Conservation (phyloP, 495 filamentous ascomycete species). For the Darksidea phi region DNA sequence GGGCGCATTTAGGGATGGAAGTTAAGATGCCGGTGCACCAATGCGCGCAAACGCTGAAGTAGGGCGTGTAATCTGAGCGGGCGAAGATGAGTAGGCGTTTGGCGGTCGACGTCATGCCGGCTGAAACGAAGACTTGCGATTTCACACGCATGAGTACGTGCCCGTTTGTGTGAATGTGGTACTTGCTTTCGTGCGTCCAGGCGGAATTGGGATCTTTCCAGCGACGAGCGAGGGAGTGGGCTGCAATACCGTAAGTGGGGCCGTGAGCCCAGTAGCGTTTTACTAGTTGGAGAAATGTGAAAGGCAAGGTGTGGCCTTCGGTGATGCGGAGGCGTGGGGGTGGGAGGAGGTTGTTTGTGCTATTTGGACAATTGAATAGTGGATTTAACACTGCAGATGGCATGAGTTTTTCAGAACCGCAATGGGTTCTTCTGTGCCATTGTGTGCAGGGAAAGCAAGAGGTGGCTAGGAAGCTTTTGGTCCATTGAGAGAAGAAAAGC, state of each 20-base stretch:
- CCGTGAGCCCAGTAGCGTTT: conserved; percentile 47
- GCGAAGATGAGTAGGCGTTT: conserved; percentile 56
- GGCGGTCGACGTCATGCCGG: conserved; percentile 46
- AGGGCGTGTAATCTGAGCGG: conserved; percentile 59
- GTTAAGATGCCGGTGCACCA: conserved; percentile 61
- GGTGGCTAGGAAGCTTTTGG: conserved; percentile 49
- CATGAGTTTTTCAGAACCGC: conserved; percentile 52
- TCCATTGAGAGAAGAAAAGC: conserved; percentile 53
- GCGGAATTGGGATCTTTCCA: conserved; percentile 48
- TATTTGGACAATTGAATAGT: conserved; percentile 53
- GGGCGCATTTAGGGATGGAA: conserved; percentile 57
- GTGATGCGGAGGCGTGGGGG: conserved; percentile 53
- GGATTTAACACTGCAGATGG: conserved; percentile 52
- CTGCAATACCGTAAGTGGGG: conserved; percentile 49
- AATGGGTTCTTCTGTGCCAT: conserved; percentile 53
- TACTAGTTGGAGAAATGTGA: conserved; percentile 56
- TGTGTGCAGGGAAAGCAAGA: conserved; percentile 57
- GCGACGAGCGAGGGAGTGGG: conserved; percentile 47
- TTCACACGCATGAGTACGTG: conserved; percentile 56
- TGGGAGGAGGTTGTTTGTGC: conserved; percentile 45
- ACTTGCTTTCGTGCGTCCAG: conserved; percentile 55
- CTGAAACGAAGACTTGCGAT: conserved; percentile 48
- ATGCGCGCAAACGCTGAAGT: conserved; percentile 59
- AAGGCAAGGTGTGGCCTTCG: conserved; percentile 53
- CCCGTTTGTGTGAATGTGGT: conserved; percentile 49